These are phyloP conservation scores for Megacollybia marginata DNA, from an alignment of 768 basidiomycete genomes.

Conservation along the genomic window DNA sequence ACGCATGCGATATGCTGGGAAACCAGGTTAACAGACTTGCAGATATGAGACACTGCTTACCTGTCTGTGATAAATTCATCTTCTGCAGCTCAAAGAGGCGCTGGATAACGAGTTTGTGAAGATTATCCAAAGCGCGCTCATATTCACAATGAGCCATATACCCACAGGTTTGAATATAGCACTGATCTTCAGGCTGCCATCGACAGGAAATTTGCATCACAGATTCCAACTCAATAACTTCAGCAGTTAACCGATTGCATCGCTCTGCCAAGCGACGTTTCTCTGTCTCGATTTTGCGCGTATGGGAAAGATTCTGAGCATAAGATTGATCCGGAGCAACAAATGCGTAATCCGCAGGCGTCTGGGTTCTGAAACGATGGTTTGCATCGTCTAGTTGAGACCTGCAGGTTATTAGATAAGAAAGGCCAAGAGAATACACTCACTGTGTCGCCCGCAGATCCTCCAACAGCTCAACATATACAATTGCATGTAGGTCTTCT, in stretches of 20 bases:
- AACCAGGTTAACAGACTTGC: constrained; percentile 1
- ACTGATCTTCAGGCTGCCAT: constrained; percentile 16
- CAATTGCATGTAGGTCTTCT: constrained; percentile 19
- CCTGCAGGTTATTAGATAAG: constrained; percentile 4
- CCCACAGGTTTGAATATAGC: constrained; percentile 14
- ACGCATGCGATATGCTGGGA: constrained; percentile 25
- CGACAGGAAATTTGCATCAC: constrained; percentile 15
- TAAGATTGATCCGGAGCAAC: constrained; percentile 8
- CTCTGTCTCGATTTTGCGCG: constrained; percentile 16
- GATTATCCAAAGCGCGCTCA: constrained; percentile 19
- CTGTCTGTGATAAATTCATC: constrained; percentile 26
- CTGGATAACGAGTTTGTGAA: constrained; percentile 26
- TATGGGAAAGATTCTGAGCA: constrained; percentile 8
- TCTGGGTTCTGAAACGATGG: constrained; percentile 8
- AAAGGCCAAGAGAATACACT: background rate
- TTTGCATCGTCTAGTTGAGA: constrained; percentile 3
- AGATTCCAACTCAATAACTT: constrained; percentile 15
- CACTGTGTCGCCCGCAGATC: constrained; percentile 11
- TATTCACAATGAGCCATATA: constrained; percentile 16
- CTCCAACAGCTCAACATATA: constrained; percentile 24
- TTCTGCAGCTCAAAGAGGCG: constrained; percentile 30
- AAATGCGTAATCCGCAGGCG: constrained; percentile 7
- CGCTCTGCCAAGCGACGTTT: constrained; percentile 11
- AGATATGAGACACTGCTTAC: constrained; percentile 12
- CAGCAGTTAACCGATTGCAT: constrained; percentile 6